Evolutionary conservation across 495 filamentous ascomycete species (phyloP).

Genomic region (Rhypophila decipiens): DNA sequence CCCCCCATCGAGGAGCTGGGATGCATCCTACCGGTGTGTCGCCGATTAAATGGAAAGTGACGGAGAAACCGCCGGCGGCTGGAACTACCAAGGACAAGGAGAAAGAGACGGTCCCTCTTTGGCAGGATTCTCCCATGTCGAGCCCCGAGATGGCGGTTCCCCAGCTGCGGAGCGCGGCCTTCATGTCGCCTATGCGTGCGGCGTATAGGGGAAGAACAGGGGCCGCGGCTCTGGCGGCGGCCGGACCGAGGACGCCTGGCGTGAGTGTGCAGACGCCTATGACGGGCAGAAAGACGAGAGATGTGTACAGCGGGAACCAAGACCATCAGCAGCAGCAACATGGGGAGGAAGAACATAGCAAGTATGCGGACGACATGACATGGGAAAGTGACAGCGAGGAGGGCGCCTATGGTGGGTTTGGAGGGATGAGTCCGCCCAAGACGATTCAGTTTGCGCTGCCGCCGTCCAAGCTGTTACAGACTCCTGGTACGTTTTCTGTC

Average conservation of each 20-base stretch:
- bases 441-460: conserved; percentile 96
- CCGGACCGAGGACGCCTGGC: conserved; percentile 61
- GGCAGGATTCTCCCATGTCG: conserved; percentile 61
- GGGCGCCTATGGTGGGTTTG: conserved; percentile 53
- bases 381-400: conserved; percentile 64
- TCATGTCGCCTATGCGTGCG: conserved; percentile 60
- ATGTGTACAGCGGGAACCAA: conserved; percentile 25
- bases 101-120: conserved; percentile 30
- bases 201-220: conserved; percentile 15
- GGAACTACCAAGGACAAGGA: conserved; percentile 15
- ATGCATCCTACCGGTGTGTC: conserved; percentile 18
- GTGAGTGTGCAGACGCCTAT: conserved; percentile 71
- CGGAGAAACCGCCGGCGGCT: conserved; percentile 16
- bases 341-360: conserved; percentile 24
- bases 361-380: conserved; percentile 42
- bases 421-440: conserved; percentile 82
- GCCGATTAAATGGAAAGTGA: conserved; percentile 31
- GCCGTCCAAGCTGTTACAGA: conserved; percentile 79
- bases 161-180: conserved; percentile 76
- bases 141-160: conserved; percentile 74
- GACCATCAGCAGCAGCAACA: conserved; percentile 1
- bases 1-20: conserved; percentile 58
- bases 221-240: conserved; percentile 10
- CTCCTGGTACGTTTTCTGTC: conserved; percentile 60
- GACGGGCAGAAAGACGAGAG: conserved; percentile 35